These are phyloP conservation scores for Coelastrella sp. DNA, from an alignment of 139 green algal species.

Conservation along the genomic window DNA sequence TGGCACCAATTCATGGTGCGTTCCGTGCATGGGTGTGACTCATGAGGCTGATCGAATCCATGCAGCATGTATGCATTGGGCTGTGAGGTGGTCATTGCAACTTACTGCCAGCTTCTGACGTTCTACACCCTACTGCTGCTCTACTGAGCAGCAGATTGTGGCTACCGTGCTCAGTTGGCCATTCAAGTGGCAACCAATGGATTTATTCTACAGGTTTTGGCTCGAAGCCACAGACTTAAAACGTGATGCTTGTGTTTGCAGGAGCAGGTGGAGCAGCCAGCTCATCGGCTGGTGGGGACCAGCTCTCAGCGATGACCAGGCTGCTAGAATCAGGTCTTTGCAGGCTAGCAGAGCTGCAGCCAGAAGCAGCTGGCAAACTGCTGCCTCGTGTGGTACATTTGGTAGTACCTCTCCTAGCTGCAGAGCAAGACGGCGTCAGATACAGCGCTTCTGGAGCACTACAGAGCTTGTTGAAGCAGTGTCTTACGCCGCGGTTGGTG, in stretches of 20 bases:
- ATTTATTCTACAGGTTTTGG: too few relatives aligned
- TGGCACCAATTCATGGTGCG: too few relatives aligned
- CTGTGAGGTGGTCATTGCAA: too few relatives aligned
- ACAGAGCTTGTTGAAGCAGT: slow-evolving; percentile 59
- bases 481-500: neutral
- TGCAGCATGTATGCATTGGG: too few relatives aligned
- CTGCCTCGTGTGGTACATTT: slow-evolving; percentile 76
- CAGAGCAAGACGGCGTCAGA: slow-evolving; percentile 86
- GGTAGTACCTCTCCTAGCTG: slow-evolving; percentile 76
- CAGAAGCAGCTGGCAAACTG: slow-evolving; percentile 39
- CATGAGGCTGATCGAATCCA: too few relatives aligned
- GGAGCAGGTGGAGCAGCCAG: neutral
- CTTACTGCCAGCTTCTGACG: too few relatives aligned
- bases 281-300: slow-evolving; percentile 55
- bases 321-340: slow-evolving; percentile 68
- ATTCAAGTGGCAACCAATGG: too few relatives aligned
- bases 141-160: too few relatives aligned
- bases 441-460: slow-evolving; percentile 69
- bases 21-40: too few relatives aligned
- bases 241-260: neutral
- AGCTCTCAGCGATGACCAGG: slow-evolving; percentile 57
- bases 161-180: too few relatives aligned
- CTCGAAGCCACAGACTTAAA: too few relatives aligned
- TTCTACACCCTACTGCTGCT: too few relatives aligned
- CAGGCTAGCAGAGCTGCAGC: slow-evolving; percentile 66